Base-by-base conservation (phyloP, 2,329 filamentous ascomycete species). In the Pseudocercospora crystallina region DNA sequence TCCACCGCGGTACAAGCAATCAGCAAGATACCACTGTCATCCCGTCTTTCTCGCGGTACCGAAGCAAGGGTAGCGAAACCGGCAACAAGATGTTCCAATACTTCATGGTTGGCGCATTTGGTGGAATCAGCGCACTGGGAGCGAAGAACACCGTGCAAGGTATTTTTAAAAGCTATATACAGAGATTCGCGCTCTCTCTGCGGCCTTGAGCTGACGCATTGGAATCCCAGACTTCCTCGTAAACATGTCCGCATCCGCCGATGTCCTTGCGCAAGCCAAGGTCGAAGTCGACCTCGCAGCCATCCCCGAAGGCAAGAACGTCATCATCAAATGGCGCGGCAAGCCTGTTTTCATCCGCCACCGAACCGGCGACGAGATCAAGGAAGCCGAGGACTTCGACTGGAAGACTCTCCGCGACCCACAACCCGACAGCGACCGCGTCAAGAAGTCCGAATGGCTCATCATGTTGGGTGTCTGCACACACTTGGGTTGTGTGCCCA, bases 271-370 rank as follows among this genome's bases (percentile, higher is more conserved):
- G 72, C 95, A 96, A 85, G 94, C 94, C 75, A 99, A 99, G 86
- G 94, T 99, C 65, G 94, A 99, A 80, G 87, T 99, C 65, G 90
- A 96, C 75, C 87, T 99, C 63, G 80, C 80, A 67, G 75, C 89
- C 60, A 97, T 99, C 68, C 94, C 94, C 58, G 92, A 97, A 81
- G 94, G 94, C 83, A 99, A 97, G 88, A 99, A 99, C 80, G 94
- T 99, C 73, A 95, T 99, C 75, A 95, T 99, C 82, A 99, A 99
- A 81, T 99, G 94, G 94, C 89, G 94, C 81, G 94, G 94, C 74
- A 99, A 99, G 88, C 94, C 94, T 74, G 90, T 99, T 74, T 99
- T 99, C 82, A 90, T 99, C 84, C 91, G 94, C 75, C 94, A 99
- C 86, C 90, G 94, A 71, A 99, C 94, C 66, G 77, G 84, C 68